Base-by-base conservation (phyloP, 1,139 yeast species). In the Hanseniaspora gamundiae region DNA sequence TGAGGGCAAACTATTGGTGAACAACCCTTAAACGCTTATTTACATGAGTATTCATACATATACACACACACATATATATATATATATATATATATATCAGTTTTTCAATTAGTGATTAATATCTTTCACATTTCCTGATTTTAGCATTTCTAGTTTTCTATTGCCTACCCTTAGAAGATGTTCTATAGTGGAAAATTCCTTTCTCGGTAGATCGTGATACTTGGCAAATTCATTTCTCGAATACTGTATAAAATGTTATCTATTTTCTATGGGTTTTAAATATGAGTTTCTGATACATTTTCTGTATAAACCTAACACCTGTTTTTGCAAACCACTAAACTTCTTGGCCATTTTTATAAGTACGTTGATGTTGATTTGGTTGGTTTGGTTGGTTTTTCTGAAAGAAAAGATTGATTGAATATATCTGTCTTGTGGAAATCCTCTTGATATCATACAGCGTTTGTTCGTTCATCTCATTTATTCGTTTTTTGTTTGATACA, bases 141-240 rank as follows among this genome's bases (percentile, higher is more conserved):
- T 75, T 54, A 80, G 84, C 76, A 80, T 73, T 50, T 86, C 94
- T 47, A 74, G 68, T 57, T 81, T 70, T 56, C 80, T 74, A 49
- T 74, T 70, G 2, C 97, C 98, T 10, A 74, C 73, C 46, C 98
- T 68, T 35, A 91, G 61, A 40, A 91, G 67, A 63, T 87, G 91
- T 59, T 91, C 98, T 42, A 91, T 78, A 1, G 95, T 84, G 31
- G 80, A 71, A 59, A 88, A 88, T 56, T 85, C 95, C 55, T 85
- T 80, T 57, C 84, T 78, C 29, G 83, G 77, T 14, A 88, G 61
- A 28, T 61, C 54, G 41, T 68, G 65, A 59, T 79, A 69, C 53
- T 76, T 76, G n/a, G 59, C 66, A 58, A 91, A 91, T 57, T 85
- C 94, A 11, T 55, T 58, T 40, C 80, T 58, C 24, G 62, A 57